phyloP scores from a whole-genome alignment of 169 alveolate genomes.

The Cystoisospora suis region DNA sequence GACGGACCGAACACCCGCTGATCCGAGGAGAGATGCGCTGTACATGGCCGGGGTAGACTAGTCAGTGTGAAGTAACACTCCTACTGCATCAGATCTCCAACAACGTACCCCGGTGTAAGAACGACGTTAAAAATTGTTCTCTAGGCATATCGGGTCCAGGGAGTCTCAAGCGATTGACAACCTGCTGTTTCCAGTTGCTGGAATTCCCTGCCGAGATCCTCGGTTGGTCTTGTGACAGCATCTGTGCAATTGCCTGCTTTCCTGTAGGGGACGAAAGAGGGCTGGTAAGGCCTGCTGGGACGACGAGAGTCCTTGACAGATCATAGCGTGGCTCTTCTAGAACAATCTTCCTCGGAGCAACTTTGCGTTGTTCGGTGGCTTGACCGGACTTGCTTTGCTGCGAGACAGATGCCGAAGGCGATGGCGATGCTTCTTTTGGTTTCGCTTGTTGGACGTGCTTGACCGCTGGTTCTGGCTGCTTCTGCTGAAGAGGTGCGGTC shows the following conservation, averaged over 20 bases:
- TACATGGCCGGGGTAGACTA: no score
- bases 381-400: no score
- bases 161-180: constrained; percentile 13
- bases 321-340: neutral
- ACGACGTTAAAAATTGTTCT: neutral
- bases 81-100: no score
- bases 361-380: no score
- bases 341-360: neutral
- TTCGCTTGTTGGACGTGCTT: no score
- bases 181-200: constrained; percentile 17
- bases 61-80: no score
- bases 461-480: no score
- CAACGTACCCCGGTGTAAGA: neutral
- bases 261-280: neutral
- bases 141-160: constrained; percentile 32
- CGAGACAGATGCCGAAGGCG: no score
- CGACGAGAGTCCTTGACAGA: neutral
- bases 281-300: neutral
- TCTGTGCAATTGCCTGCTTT: neutral
- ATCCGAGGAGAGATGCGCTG: no score
- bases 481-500: no score
- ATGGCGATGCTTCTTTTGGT: no score
- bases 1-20: no score
- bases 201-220: neutral
- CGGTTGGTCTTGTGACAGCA: neutral